Conservation (phyloP, 441 rosid species). For the Melastoma candidum region DNA sequence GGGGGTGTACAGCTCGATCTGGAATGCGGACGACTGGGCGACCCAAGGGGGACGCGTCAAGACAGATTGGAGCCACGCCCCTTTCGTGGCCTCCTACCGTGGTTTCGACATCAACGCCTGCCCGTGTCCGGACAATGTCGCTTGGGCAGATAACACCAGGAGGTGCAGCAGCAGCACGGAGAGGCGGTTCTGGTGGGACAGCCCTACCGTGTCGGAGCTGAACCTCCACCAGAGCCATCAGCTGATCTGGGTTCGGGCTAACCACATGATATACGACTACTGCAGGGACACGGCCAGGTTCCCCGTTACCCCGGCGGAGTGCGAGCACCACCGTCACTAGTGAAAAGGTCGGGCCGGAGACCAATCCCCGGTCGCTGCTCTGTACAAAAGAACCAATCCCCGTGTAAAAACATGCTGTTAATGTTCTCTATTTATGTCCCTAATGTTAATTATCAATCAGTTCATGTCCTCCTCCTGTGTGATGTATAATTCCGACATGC, state of each 20-base stretch:
- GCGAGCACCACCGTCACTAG: conserved; percentile 11
- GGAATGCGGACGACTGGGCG: conserved; percentile 6
- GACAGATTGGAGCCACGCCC: conserved; percentile 8
- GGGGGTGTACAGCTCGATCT: conserved; percentile 1
- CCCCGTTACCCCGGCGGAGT: conserved; percentile 3
- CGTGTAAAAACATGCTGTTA: too few species aligned
- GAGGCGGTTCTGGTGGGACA: conserved; percentile 13
- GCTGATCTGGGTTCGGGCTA: conserved; percentile 14
- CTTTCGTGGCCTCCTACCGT: conserved; percentile 9
- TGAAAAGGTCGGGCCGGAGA: too few species aligned
- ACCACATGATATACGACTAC: conserved; percentile 14
- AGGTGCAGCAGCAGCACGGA: conserved; percentile 7
- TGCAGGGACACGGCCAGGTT: conserved; percentile 10
- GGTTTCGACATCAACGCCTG: conserved; percentile 8
- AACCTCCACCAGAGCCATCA: conserved; percentile 13
- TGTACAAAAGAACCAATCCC: too few species aligned
- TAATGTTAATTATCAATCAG: too few species aligned
- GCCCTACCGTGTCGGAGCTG: not conserved
- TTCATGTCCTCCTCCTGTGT: too few species aligned
- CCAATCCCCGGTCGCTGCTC: too few species aligned
- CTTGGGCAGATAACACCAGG: not conserved
- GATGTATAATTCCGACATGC: too few species aligned
- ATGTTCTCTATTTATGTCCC: too few species aligned
- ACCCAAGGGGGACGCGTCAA: conserved; percentile 7
- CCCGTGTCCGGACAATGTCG: conserved; percentile 2